These are phyloP conservation scores for Cercis canadensis DNA, from an alignment of 306 rosid species.

Conservation along the genomic window DNA sequence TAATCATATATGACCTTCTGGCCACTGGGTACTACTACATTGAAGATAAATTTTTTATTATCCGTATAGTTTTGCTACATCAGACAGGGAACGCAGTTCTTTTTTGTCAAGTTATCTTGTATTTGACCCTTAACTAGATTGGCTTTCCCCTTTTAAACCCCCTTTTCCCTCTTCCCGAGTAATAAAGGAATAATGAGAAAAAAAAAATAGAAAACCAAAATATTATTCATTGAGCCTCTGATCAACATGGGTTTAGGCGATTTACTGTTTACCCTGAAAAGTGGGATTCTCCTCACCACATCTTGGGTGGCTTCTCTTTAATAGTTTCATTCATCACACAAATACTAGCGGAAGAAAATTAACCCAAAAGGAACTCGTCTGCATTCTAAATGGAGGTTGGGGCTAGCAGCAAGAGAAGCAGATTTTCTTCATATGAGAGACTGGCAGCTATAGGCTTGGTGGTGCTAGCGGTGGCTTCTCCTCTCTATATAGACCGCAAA, in stretches of 20 bases:
- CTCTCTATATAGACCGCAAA: conserved; percentile 71
- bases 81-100: no score
- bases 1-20: neutral
- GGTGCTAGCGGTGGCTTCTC: conserved; percentile 80
- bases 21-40: no score
- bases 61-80: no score
- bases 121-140: no score
- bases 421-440: conserved; percentile 66
- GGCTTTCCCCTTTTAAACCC: no score
- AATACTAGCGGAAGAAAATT: conserved; percentile 9
- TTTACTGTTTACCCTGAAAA: no score
- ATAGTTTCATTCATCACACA: neutral
- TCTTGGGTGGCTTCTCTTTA: conserved; percentile 14
- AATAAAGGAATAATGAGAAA: neutral
- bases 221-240: no score
- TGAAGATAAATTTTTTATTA: no score
- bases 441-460: conserved; percentile 60
- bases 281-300: conserved; percentile 34
- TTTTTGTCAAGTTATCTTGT: no score
- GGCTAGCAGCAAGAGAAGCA: conserved; percentile 49
- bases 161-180: no score
- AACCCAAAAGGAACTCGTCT: conserved; percentile 17
- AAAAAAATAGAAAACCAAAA: no score
- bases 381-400: conserved; percentile 58
- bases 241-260: no score